These are phyloP conservation scores for Camellia lanceoleosa DNA, from an alignment of 148 eudicot genomes.

Conservation along the genomic window DNA sequence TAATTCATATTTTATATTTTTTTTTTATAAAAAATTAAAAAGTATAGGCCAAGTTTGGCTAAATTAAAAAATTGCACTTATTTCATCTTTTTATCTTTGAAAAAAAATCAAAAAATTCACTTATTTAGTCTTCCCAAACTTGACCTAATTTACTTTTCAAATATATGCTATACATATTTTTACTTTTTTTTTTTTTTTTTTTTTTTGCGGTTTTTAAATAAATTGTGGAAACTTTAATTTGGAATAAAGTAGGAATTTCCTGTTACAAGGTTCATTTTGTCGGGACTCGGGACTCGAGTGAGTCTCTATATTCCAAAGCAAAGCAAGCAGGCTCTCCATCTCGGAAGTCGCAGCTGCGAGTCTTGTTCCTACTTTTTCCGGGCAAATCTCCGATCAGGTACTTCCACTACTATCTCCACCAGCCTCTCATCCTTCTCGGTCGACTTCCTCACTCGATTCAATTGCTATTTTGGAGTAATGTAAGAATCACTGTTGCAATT, in stretches of 20 bases:
- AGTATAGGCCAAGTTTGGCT: too few species aligned
- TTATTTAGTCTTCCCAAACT: too few species aligned
- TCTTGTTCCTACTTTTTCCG: background rate
- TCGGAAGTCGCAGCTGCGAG: background rate
- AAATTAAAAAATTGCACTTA: too few species aligned
- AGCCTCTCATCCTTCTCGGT: background rate
- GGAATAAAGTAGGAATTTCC: background rate
- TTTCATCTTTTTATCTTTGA: too few species aligned
- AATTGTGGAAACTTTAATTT: too few species aligned
- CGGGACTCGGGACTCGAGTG: background rate
- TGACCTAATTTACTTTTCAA: too few species aligned
- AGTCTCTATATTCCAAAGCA: background rate
- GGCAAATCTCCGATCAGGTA: conserved; percentile 15
- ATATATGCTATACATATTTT: too few species aligned
- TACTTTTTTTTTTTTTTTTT: too few species aligned
- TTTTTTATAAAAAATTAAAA: too few species aligned
- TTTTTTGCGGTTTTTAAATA: too few species aligned
- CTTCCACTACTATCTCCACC: background rate
- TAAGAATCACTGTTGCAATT: background rate
- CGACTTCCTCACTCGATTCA: background rate
- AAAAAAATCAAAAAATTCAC: too few species aligned
- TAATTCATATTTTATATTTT: too few species aligned
- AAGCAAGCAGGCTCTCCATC: background rate
- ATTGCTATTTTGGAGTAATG: background rate
- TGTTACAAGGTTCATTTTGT: conserved; percentile 1